These are phyloP conservation scores for Singerocomus inundabilis DNA, from an alignment of 1,284 basidiomycete species.

Conservation along the genomic window DNA sequence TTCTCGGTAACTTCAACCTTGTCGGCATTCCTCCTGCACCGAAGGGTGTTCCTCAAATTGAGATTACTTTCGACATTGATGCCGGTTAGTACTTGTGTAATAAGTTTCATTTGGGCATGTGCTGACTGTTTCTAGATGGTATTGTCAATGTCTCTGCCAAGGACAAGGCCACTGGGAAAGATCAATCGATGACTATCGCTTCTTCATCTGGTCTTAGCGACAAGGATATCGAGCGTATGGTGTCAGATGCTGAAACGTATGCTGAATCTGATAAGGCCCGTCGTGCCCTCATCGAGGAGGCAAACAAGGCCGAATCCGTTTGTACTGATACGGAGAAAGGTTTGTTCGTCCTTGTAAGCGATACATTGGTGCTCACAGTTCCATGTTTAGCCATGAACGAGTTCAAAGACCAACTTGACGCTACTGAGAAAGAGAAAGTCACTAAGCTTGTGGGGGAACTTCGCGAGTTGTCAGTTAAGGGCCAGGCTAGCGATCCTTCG, in stretches of 20 bases:
- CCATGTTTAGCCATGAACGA: slow-evolving; percentile 77
- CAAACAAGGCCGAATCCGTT: slow-evolving; percentile 96
- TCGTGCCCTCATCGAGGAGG: slow-evolving; percentile 89
- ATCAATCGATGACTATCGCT: slow-evolving; percentile 97
- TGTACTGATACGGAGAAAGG: slow-evolving; percentile 95
- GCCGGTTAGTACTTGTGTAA: slow-evolving; percentile 61
- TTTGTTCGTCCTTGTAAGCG: slow-evolving; percentile 30
- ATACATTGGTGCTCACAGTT: slow-evolving; percentile 6
- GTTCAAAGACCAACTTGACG: slow-evolving; percentile 96
- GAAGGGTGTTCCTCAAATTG: slow-evolving; percentile 98
- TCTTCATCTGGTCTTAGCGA: slow-evolving; percentile 96
- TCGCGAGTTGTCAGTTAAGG: slow-evolving; percentile 88
- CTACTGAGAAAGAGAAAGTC: slow-evolving; percentile 92
- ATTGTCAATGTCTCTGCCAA: slow-evolving; percentile 97
- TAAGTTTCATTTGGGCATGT: neutral
- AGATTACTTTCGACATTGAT: slow-evolving; percentile 99
- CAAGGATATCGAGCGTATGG: slow-evolving; percentile 98
- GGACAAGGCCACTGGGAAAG: slow-evolving; percentile 97
- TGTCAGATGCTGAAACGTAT: slow-evolving; percentile 90
- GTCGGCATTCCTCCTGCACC: slow-evolving; percentile 97
- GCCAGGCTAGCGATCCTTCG: slow-evolving; percentile 80
- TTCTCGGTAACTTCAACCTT: slow-evolving; percentile 99
- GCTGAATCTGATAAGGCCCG: slow-evolving; percentile 91
- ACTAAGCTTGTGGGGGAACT: slow-evolving; percentile 84
- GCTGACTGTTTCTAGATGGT: slow-evolving; percentile 55